Evolutionary conservation across 495 filamentous ascomycete genomes (phyloP), one percentile per base, ranked within the genome.

Genomic region (Aspergillus conjunctus): DNA sequence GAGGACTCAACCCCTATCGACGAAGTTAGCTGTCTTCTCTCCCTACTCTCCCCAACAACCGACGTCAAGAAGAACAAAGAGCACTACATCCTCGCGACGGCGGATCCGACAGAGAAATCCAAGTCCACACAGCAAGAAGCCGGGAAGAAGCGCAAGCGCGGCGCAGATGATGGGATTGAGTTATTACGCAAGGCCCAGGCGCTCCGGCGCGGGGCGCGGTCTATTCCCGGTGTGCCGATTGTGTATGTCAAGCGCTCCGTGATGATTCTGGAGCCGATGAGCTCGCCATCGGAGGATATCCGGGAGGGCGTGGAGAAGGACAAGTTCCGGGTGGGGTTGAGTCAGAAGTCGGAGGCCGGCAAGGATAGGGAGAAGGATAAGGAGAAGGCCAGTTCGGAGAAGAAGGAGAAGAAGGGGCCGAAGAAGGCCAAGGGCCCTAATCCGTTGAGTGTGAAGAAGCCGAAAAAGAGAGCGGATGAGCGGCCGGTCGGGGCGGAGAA

Each of bases 201-300:
- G n/a, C 60, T 81, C 39, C 68, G 78, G 2, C 46, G 61, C 3
- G 57, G 52, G 8, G 77, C 78, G 33, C 69, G 78, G 43, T 64
- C 74, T 22, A 77, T 81, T n/a, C 84, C 87, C 32, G 92, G 92
- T 31, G 86, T 91, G 39, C 92, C 92, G 22, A 75, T 92, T 31
- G 83, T 96, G 54, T 92, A 93, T 73, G 86, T 95, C 34, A 88
- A 88, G 72, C 82, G 91, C 57, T 90, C 87, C 55, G 92, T 97
- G 15, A 90, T 97, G 90, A 85, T 95, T 41, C 76, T 97, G 73
- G 93, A 97, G 77, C 91, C 91, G 1, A 91, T 96, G 91, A 86
- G 89, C 22, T 77, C 70, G 3, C 75, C 76, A 3, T 90, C 83
- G 15, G 80, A 81, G 56, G 79, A 79, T 34, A 81, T 87, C 21